Percentiles rank a stretch among this genome's conserved stretches.
Conservation (phyloP, 768 basidiomycete genomes). For the Lactarius psammicola region DNA sequence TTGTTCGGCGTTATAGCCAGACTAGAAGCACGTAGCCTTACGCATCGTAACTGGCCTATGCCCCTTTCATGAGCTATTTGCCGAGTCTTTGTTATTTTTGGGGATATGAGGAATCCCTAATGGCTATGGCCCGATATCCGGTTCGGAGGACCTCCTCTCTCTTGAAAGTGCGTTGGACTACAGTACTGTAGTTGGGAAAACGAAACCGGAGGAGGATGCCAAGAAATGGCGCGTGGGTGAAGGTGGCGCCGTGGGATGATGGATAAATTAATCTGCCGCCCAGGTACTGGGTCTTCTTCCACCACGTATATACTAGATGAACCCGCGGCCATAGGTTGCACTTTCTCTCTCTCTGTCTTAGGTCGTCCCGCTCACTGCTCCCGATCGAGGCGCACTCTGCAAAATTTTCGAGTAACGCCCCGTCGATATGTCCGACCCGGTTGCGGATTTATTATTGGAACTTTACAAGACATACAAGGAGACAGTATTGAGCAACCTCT, state of each 20-base stretch:
- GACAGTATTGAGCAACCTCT: constrained; percentile 12
- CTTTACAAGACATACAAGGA: constrained; percentile 9
- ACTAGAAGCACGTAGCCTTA: constrained; percentile 26
- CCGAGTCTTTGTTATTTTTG: no score
- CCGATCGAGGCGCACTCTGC: background rate
- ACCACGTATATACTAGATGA: background rate
- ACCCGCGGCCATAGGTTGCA: background rate
- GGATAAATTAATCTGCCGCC: background rate
- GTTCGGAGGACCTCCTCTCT: no score
- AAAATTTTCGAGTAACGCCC: background rate
- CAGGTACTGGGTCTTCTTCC: background rate
- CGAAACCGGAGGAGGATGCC: no score
- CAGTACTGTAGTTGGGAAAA: no score
- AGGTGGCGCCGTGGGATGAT: background rate
- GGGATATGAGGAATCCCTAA: no score
- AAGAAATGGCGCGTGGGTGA: background rate
- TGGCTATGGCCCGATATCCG: no score
- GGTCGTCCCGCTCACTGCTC: background rate
- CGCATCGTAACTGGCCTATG: no score
- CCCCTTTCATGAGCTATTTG: no score
- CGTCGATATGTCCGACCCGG: constrained; percentile 12
- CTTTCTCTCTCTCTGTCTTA: background rate
- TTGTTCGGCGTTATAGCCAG: constrained; percentile 87
- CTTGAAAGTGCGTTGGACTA: no score
- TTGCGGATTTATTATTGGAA: background rate